Conservation (phyloP, 164 flowering plant genomes). For the Paratinospora sagittata region DNA sequence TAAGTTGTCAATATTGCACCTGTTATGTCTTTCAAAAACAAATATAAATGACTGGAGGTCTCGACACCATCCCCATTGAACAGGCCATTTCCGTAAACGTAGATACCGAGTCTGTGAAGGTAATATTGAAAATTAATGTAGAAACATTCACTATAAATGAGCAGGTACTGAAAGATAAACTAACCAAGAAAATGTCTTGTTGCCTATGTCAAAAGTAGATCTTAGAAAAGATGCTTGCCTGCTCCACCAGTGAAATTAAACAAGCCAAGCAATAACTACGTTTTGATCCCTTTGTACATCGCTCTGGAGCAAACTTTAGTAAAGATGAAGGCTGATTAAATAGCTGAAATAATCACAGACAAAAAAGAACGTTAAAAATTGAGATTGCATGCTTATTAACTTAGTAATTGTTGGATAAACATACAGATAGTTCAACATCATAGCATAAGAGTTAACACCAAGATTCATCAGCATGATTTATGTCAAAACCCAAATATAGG, state of each 20-base stretch:
- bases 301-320: conserved; percentile 42
- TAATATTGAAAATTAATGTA: not conserved
- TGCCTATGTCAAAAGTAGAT: not conserved
- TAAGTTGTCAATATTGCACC: conserved; percentile 33
- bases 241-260: conserved; percentile 79
- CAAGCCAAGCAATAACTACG: conserved; percentile 76
- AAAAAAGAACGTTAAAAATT: not conserved
- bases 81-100: conserved; percentile 72
- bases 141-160: not conserved
- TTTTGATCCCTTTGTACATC: conserved; percentile 44
- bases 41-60: conserved; percentile 89
- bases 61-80: conserved; percentile 98
- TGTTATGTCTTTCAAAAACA: conserved; percentile 85
- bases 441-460: not conserved
- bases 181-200: not conserved
- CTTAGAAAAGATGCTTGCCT: conserved; percentile 38
- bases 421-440: not conserved
- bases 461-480: not conserved
- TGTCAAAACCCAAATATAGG: too few species aligned
- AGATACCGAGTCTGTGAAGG: conserved; percentile 58
- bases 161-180: conserved; percentile 4
- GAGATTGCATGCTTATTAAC: not conserved
- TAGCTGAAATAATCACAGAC: conserved; percentile 36
- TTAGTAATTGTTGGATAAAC: not conserved
- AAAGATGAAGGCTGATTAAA: conserved; percentile 47